Evolutionary conservation across 2,329 filamentous ascomycete genomes (phyloP), one percentile per base, ranked within the genome.

Genomic region (Zymoseptoria passerinii): DNA sequence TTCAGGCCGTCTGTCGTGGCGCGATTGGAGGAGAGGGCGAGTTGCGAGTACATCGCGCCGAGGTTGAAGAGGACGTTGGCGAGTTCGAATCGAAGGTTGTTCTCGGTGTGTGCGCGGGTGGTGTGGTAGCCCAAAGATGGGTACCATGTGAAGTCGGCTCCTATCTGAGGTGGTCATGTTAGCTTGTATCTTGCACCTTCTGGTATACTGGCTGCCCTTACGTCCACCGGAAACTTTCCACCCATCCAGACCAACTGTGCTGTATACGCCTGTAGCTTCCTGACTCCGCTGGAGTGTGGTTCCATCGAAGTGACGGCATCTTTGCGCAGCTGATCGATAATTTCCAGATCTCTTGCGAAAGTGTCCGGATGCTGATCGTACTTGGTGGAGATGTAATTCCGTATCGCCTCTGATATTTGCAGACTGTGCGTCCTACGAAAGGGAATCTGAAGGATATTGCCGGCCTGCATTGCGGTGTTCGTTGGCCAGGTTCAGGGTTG

Each of bases 341-440:
- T 83, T 70, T 92, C 85, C 59, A 96, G 84, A 76, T 99, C 94
- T 63, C 89, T 83, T 63, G 85, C 84, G 75, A 99, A 99, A 87
- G 96, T 95, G 74, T 96, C 91, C 35, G 94, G 92, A 72, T 96
- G 92, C 73, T 99, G 94, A 75, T 97, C 92, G 86, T 97, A 97
- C 81, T 97, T 96, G 74, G 85, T 87, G 61, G 91, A 95, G 70
- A 99, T 97, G 78, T 99, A 97, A 72, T 94, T 87, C 64, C 89
- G 90, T 72, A 99, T 91, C 53, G 91, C 88, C 61, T 84, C 80
- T 57, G 89, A 88, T 61, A 97, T 82, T 59, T 87, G 88, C 48
- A 96, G 80, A 58, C 87, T 81, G 63, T 88, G 85, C 54, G 91
- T 92, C 71, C 87, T 89, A 67, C 92, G 90, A 75, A 97, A 97